Percentiles rank a stretch among this genome's conserved stretches.
Evolutionary conservation across 2,329 filamentous ascomycete genomes (phyloP).

Genomic region (Arthrobotrys iridis): DNA sequence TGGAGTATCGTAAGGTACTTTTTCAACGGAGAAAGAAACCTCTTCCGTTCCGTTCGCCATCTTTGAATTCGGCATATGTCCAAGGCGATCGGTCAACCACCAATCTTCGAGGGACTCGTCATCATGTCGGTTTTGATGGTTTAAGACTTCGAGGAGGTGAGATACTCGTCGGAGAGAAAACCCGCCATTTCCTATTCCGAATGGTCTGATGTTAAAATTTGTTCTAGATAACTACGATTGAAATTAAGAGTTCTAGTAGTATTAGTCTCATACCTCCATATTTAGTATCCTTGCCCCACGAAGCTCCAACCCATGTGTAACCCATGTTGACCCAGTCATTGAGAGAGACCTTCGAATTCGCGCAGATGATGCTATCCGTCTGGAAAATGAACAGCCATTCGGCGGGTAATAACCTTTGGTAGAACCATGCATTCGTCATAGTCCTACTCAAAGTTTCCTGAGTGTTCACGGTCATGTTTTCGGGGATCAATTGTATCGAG

Average conservation of each 20-base stretch:
- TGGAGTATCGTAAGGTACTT: conserved; percentile 65
- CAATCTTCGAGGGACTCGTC: conserved; percentile 66
- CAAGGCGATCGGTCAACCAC: conserved; percentile 68
- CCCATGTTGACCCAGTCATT: conserved; percentile 67
- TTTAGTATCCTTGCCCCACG: conserved; percentile 60
- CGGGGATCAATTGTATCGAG: conserved; percentile 66
- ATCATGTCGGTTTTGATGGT: conserved; percentile 63
- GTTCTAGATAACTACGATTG: conserved; percentile 63
- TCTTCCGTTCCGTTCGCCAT: conserved; percentile 67
- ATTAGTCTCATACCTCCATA: conserved; percentile 62
- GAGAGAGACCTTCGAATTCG: conserved; percentile 64
- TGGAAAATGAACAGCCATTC: conserved; percentile 69
- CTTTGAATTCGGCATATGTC: conserved; percentile 64
- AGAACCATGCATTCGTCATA: conserved; percentile 67
- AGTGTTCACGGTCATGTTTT: conserved; percentile 66
- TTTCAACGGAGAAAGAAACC: conserved; percentile 67
- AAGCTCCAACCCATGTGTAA: conserved; percentile 66
- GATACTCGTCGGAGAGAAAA: conserved; percentile 68
- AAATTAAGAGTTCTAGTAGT: conserved; percentile 67
- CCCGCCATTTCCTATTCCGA: conserved; percentile 66
- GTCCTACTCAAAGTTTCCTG: conserved; percentile 68
- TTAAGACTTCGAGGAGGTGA: conserved; percentile 67
- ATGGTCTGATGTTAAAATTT: conserved; percentile 61
- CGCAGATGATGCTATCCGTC: conserved; percentile 68
- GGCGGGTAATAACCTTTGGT: conserved; percentile 65